A percentile compares a stretch with the other conserved stretches of the same genome.
These are phyloP conservation scores for Arctium lappa DNA, from an alignment of 129 eudicot species.

Conservation along the genomic window DNA sequence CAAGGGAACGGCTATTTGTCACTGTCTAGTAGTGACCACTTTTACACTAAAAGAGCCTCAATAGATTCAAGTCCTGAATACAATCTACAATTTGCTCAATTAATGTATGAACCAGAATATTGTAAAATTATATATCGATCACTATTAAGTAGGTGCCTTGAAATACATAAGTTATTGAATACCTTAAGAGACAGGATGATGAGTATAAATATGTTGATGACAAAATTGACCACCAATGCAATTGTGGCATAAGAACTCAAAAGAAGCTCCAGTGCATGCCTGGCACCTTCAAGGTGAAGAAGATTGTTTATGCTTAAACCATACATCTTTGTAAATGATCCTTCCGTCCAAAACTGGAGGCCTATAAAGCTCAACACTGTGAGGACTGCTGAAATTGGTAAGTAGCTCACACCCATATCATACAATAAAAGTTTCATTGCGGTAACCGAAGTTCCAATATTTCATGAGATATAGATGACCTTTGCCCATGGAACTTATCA, in stretches of 20 bases:
- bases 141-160: not conserved
- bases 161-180: constrained; percentile 5
- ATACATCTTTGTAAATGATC: constrained; percentile 51
- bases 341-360: constrained; percentile 63
- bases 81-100: not conserved
- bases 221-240: constrained; percentile 57
- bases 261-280: constrained; percentile 50
- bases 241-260: constrained; percentile 61
- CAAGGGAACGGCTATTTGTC: not conserved
- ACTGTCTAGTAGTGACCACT: not conserved
- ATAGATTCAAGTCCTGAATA: not conserved
- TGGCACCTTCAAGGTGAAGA: constrained; percentile 46
- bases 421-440: constrained; percentile 23
- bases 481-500: constrained; percentile 27
- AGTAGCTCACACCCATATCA: constrained; percentile 69
- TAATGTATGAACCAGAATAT: no score
- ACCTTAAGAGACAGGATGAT: constrained; percentile 73
- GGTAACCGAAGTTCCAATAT: constrained; percentile 28
- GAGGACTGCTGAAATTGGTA: constrained; percentile 56
- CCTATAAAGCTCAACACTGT: constrained; percentile 68
- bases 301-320: constrained; percentile 47
- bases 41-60: no score
- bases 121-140: no score
- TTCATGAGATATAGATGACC: constrained; percentile 65
- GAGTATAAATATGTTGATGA: constrained; percentile 56